These are phyloP conservation scores for Penicillium pancosmium DNA, from an alignment of 495 filamentous ascomycete species.

Conservation along the genomic window DNA sequence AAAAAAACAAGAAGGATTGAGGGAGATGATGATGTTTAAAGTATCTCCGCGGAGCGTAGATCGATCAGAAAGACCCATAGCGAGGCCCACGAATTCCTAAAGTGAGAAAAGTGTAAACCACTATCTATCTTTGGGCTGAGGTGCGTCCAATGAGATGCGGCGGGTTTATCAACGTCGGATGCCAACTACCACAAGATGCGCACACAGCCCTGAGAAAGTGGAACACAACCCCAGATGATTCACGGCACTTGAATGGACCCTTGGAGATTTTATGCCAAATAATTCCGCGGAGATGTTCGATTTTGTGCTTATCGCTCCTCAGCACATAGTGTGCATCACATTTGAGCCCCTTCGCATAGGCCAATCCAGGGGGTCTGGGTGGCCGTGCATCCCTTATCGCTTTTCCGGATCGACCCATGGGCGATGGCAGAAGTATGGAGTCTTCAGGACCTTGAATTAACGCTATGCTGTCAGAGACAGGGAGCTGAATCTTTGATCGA, in stretches of 20 bases:
- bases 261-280: neutral
- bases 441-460: neutral
- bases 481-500: slow-evolving; percentile 8
- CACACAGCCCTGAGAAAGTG: neutral
- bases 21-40: slow-evolving; percentile 13
- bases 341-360: slow-evolving; percentile 9
- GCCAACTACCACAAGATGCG: neutral
- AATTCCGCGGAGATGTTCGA: slow-evolving; percentile 16
- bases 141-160: slow-evolving; percentile 25
- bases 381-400: slow-evolving; percentile 18
- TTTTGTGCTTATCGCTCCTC: slow-evolving; percentile 8
- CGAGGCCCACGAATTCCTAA: neutral
- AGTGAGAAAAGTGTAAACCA: neutral
- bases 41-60: slow-evolving; percentile 32
- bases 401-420: neutral
- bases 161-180: slow-evolving; percentile 23
- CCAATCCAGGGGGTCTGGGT: neutral
- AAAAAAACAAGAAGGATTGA: neutral
- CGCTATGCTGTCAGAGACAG: neutral
- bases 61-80: slow-evolving; percentile 12
- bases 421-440: neutral
- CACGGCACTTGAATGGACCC: slow-evolving; percentile 9
- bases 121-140: slow-evolving; percentile 16
- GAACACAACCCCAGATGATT: neutral
- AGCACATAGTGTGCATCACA: neutral